These are phyloP conservation scores for Buxus sempervirens DNA, from an alignment of 164 flowering plant genomes.

Conservation along the genomic window DNA sequence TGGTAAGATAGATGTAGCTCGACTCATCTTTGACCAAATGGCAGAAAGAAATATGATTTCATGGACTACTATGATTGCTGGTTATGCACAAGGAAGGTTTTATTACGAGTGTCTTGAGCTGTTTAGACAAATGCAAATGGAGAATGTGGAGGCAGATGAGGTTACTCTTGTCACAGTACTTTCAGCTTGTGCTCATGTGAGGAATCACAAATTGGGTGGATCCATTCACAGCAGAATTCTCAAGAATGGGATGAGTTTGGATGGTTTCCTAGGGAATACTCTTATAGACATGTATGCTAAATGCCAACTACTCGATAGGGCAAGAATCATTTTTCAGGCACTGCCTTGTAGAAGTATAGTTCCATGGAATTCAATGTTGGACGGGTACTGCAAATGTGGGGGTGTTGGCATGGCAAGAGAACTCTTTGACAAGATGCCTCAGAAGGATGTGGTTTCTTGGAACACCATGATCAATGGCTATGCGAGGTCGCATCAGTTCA, in stretches of 20 bases:
- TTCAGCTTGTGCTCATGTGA: conserved; percentile 13
- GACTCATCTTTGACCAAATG: conserved; percentile 17
- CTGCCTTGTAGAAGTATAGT: conserved; percentile 17
- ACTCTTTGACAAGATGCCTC: conserved; percentile 19
- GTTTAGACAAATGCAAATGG: conserved; percentile 16
- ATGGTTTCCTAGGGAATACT: conserved; percentile 25
- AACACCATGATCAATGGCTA: conserved; percentile 21
- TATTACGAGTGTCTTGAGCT: conserved; percentile 14
- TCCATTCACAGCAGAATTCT: conserved; percentile 18
- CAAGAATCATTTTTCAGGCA: conserved; percentile 8
- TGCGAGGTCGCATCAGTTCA: neutral
- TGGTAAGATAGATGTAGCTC: conserved; percentile 14
- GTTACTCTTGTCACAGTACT: conserved; percentile 19
- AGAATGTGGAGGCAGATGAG: conserved; percentile 20
- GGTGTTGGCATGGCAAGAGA: conserved; percentile 9
- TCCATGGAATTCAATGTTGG: conserved; percentile 33
- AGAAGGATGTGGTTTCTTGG: conserved; percentile 29
- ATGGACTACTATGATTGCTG: conserved; percentile 27
- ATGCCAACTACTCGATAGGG: conserved; percentile 6
- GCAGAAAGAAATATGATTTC: conserved; percentile 18
- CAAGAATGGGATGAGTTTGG: conserved; percentile 17
- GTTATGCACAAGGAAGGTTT: conserved; percentile 16
- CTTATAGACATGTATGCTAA: conserved; percentile 21
- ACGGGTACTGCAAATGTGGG: conserved; percentile 18
- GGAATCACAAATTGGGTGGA: conserved; percentile 8